These are phyloP conservation scores for Phytophthora nicotianae DNA, from an alignment of 352 stramenopile genomes.

Conservation along the genomic window DNA sequence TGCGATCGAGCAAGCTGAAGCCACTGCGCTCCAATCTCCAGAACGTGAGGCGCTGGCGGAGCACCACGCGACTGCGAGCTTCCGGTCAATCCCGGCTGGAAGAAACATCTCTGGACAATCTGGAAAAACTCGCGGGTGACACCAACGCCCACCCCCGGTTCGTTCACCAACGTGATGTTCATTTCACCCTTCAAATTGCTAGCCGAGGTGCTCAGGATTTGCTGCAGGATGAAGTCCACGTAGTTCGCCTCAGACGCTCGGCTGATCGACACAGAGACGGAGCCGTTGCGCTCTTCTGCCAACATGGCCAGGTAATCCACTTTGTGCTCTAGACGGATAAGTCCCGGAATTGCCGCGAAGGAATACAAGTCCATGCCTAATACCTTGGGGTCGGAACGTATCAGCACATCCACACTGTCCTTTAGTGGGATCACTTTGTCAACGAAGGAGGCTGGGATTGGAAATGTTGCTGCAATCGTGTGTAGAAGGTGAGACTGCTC, in stretches of 20 bases:
- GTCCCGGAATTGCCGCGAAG: constrained; percentile 42
- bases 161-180: constrained; percentile 70
- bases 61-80: constrained; percentile 4
- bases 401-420: constrained; percentile 60
- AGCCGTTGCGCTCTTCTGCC: constrained; percentile 61
- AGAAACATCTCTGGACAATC: constrained; percentile 70
- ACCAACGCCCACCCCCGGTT: constrained; percentile 64
- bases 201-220: constrained; percentile 56
- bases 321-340: constrained; percentile 78
- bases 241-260: constrained; percentile 64
- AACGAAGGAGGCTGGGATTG: constrained; percentile 40
- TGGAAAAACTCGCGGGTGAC: constrained; percentile 81
- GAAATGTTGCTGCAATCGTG: constrained; percentile 48
- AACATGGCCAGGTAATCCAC: constrained; percentile 72
- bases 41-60: constrained; percentile 39
- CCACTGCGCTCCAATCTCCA: constrained; percentile 68
- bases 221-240: constrained; percentile 74
- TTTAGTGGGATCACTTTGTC: constrained; percentile 47
- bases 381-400: constrained; percentile 76
- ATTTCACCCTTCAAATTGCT: constrained; percentile 65
- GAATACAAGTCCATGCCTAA: constrained; percentile 71
- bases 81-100: constrained; percentile 34
- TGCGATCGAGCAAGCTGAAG: constrained; percentile 57
- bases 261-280: constrained; percentile 61
- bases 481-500: constrained; percentile 59